phyloP scores from a whole-genome alignment of 805 yeast genomes.

The Suhomyces prunicola region DNA sequence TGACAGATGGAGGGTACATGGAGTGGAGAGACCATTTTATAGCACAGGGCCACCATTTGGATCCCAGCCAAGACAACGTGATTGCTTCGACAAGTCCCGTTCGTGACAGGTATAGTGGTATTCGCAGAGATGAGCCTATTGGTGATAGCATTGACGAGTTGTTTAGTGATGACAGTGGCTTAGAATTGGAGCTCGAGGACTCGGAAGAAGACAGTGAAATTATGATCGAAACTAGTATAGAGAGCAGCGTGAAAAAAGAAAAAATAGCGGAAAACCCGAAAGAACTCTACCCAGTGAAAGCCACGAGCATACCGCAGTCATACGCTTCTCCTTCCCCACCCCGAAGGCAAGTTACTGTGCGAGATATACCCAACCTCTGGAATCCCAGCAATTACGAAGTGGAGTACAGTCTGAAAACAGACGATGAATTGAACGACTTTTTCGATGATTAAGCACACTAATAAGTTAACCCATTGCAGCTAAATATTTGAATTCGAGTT shows the following conservation, averaged over 20 bases:
- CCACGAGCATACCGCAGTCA: too few relatives aligned
- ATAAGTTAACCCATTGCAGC: too few relatives aligned
- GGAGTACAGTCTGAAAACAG: not conserved
- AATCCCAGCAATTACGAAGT: not conserved
- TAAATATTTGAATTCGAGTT: too few relatives aligned
- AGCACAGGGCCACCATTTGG: slow-evolving; percentile 14
- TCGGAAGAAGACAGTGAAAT: not conserved
- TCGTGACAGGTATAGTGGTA: not conserved
- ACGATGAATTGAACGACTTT: not conserved
- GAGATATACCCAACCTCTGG: not conserved
- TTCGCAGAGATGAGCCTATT: not conserved
- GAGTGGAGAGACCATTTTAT: slow-evolving; percentile 30
- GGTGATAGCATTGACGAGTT: slow-evolving; percentile 1
- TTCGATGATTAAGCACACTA: not conserved
- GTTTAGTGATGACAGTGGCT: slow-evolving; percentile 4
- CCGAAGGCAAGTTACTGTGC: not conserved
- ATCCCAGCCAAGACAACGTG: slow-evolving; percentile 4
- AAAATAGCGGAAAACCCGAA: not conserved
- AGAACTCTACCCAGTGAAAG: too few relatives aligned
- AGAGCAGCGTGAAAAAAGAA: too few relatives aligned
- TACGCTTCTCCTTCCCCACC: not conserved
- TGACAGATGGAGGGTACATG: slow-evolving; percentile 30
- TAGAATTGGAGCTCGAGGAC: slow-evolving; percentile 1
- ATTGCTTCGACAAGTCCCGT: not conserved
- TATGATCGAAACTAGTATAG: too few relatives aligned